Base-by-base conservation (phyloP, 371 early-diverging fungal genomes). In the Mucor lusitanicus region DNA sequence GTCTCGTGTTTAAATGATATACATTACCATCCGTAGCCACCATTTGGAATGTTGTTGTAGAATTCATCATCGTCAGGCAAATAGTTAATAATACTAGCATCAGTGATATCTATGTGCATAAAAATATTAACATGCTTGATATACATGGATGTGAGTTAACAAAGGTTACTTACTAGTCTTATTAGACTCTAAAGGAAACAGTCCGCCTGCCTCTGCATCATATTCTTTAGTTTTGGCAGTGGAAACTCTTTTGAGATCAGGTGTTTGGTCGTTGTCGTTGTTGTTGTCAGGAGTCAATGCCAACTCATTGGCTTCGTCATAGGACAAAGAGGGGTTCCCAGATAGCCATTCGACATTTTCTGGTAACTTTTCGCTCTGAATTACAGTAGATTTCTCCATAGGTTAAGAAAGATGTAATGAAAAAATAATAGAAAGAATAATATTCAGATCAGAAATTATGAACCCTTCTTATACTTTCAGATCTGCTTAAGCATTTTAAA, bases 1-100 rank as follows among this genome's bases (percentile, higher is more conserved):
- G 13, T 23, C 67, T 39, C 21, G 8, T 48, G 19, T 9, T 35
- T 35, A 35, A 35, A 19, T 40, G n/a, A 15, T 35, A 9, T 12
- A 53, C 35, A 35, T 35, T 69, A 78, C 80, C 80, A 79, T 30
- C 77, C 80, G 65, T 79, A 79, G 15, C 80, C 80, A 28, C 80
- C 80, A 61, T 79, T 63, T 19, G 80, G 80, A 57, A 77, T 77
- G 25, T 48, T 48, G 11, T 70, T 65, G 55, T 67, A 68, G 25
- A 74, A 72, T 6, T 62, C 35, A 46, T 70, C 59, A 28, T 64
- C 35, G 35, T 35, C 50, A 8, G 74, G 65, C 42, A 73, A 35
- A 13, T 35, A 35, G 8, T 77, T 73, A 11, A 79, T 54, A 19
- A 79, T 69, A 59, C 80, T 79, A 3, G 77, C 80, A 33, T 67